Evolutionary conservation across 2,329 filamentous ascomycete genomes (phyloP).

Genomic region (Tolypocladium amazonense): DNA sequence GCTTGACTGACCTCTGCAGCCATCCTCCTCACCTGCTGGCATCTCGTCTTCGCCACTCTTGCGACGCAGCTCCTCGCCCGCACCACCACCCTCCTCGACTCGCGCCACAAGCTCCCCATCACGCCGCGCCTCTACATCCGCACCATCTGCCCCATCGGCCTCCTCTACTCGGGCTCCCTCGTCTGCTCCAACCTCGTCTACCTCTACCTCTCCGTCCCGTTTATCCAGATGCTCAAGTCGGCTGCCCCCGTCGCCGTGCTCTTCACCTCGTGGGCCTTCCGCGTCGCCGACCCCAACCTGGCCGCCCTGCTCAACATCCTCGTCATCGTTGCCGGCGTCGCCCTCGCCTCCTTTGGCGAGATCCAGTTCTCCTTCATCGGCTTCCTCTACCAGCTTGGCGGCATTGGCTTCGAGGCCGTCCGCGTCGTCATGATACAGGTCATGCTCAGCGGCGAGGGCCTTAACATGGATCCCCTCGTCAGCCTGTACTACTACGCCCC

Average conservation of each 20-base stretch:
- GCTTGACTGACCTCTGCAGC: constrained; percentile 17
- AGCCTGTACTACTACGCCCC: constrained; percentile 86
- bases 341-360: constrained; percentile 48
- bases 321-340: constrained; percentile 42
- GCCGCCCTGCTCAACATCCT: constrained; percentile 36
- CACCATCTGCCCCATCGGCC: constrained; percentile 54
- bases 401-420: constrained; percentile 71
- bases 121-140: constrained; percentile 48
- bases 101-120: constrained; percentile 50
- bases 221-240: constrained; percentile 64
- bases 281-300: constrained; percentile 35
- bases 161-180: constrained; percentile 55
- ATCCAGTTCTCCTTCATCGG: constrained; percentile 57
- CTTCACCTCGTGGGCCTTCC: constrained; percentile 51
- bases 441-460: constrained; percentile 62
- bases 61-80: constrained; percentile 57
- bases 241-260: constrained; percentile 58
- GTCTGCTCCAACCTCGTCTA: constrained; percentile 59
- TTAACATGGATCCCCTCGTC: constrained; percentile 83
- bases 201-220: constrained; percentile 55
- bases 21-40: constrained; percentile 56
- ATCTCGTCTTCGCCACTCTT: constrained; percentile 54
- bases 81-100: constrained; percentile 52
- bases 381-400: constrained; percentile 60
- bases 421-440: constrained; percentile 80